Base-by-base conservation (phyloP, 192 early-diverging fungal species). In the Backusella luteola region DNA sequence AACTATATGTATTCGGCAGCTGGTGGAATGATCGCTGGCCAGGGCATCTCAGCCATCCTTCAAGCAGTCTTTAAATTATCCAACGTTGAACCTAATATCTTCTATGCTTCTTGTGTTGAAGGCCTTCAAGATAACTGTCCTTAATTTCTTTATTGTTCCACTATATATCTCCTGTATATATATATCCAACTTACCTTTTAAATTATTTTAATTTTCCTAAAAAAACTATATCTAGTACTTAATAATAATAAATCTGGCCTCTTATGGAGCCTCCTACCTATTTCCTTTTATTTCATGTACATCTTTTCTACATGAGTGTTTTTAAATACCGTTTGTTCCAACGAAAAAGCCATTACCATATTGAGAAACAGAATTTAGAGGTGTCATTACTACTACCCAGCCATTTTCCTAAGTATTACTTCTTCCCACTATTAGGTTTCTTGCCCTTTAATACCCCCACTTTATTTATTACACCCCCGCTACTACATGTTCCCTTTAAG, bases 1-100 rank as follows among this genome's bases (percentile, higher is more conserved):
- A 69, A 81, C 21, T 77, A 80, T n/a, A 84, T 87, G 81, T 79
- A 86, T 73, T 32, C 32, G 2, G 76, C 78, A 69, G 83, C 87
- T 44, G 83, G 84, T 71, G 88, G 88, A 71, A 29, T 87, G 42
- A 86, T 89, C 67, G 84, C 86, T 34, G 88, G 88, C 42, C 77
- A 84, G 41, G 88, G 88, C 73, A 87, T 89, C 36, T 72, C 85
- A 32, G 87, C 79, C 21, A 75, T 87, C 41, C n/a, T 88, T 34
- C 80, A 84, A 59, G 87, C 87, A 23, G 76, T 84, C 34, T 78
- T 88, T 75, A 85, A 80, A 14, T 80, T 88, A 6, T 73, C 39
- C n/a, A 75, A 72, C 49, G 80, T 87, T 12, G 9, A 69, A n/a
- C 78, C 46, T 17, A 73, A 83, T 26, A 9, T 70, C 34, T 73